phyloP scores from a whole-genome alignment of 2,329 filamentous ascomycete species.

The Penicillium hesseltinei region DNA sequence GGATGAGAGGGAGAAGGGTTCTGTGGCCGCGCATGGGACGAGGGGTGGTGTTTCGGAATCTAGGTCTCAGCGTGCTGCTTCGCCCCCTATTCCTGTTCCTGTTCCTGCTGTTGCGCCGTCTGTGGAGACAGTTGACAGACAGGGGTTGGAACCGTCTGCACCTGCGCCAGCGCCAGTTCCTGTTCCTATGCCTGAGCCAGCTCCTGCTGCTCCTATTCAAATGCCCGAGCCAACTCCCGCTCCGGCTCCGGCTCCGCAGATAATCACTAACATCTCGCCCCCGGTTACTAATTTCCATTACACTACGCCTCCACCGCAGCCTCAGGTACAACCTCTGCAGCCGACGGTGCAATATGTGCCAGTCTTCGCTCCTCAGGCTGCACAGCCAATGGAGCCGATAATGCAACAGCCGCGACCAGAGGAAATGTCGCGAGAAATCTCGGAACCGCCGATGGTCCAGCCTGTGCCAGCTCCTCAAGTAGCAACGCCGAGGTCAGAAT shows the following conservation, averaged over 20 bases:
- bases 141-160: not conserved
- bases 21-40: not conserved
- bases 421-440: not conserved
- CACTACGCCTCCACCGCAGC: constrained; percentile 37
- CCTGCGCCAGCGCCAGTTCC: not conserved
- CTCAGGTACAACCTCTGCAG: not conserved
- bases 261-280: constrained; percentile 14
- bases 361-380: constrained; percentile 57
- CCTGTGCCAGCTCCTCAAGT: not conserved
- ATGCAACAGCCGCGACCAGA: not conserved
- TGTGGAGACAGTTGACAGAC: not conserved
- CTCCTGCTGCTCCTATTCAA: not conserved
- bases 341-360: constrained; percentile 50
- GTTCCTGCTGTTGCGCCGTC: not conserved
- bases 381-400: constrained; percentile 28
- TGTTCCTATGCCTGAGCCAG: not conserved
- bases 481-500: not conserved
- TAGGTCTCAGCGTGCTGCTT: not conserved
- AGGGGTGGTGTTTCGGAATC: not conserved
- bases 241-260: constrained; percentile 3
- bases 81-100: constrained; percentile 7
- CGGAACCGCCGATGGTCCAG: not conserved
- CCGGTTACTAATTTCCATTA: constrained; percentile 15
- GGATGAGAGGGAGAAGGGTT: constrained; percentile 16
- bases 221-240: not conserved